Evolutionary conservation across 2,329 filamentous ascomycete species (phyloP).

Genomic region (Pleochaeta shiraiana): DNA sequence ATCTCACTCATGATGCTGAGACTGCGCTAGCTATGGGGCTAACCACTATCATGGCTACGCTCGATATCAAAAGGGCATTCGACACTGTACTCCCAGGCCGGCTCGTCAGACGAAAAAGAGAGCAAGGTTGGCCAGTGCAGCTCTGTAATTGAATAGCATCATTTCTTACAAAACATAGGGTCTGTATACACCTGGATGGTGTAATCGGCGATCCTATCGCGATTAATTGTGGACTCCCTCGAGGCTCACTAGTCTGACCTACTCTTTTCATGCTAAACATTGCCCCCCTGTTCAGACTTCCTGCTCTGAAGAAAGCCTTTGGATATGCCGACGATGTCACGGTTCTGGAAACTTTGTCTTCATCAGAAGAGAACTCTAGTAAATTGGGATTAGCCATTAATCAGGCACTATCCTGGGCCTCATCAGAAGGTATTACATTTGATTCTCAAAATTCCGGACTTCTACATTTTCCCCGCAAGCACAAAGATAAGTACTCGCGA

Average conservation of each 20-base stretch:
- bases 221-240: not conserved
- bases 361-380: not conserved
- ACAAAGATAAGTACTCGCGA: too few relatives aligned
- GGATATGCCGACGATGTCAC: not conserved
- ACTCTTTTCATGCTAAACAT: not conserved
- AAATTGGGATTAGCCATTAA: not conserved
- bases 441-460: not conserved
- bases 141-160: not conserved
- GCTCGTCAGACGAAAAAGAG: not conserved
- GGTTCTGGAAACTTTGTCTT: not conserved
- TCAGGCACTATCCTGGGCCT: not conserved
- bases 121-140: not conserved
- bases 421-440: not conserved
- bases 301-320: not conserved
- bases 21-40: not conserved
- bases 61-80: not conserved
- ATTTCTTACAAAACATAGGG: not conserved
- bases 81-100: not conserved
- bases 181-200: not conserved
- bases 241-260: not conserved
- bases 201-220: not conserved
- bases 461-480: too few relatives aligned
- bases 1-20: not conserved
- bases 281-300: not conserved
- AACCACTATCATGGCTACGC: not conserved